phyloP scores from a whole-genome alignment of 2,329 filamentous ascomycete genomes.

The Epichloe gansuensis region DNA sequence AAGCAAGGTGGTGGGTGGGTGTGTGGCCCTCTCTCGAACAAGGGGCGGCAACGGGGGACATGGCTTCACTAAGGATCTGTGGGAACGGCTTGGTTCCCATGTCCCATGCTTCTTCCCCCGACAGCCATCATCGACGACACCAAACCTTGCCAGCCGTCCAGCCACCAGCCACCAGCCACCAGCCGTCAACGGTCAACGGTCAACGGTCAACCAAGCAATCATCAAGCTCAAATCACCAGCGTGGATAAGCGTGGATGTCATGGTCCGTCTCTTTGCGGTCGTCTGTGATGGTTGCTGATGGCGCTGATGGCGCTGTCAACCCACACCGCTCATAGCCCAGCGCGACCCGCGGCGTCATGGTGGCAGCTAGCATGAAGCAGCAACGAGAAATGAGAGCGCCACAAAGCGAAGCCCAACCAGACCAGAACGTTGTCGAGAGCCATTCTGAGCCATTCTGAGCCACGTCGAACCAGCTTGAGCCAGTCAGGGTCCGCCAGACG shows the following conservation, averaged over 20 bases:
- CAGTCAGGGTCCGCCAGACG: constrained; percentile 9
- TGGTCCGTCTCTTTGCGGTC: too few species aligned
- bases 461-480: not conserved
- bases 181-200: not conserved
- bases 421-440: not conserved
- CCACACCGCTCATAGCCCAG: constrained; percentile 19
- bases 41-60: constrained; percentile 7
- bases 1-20: constrained; percentile 1
- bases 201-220: not conserved
- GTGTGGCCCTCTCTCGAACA: constrained; percentile 1
- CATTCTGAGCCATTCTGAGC: not conserved
- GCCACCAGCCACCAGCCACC: not conserved
- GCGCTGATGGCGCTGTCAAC: constrained; percentile 7
- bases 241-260: not conserved
- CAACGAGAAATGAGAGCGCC: constrained; percentile 1
- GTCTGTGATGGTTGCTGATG: too few species aligned
- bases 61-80: constrained; percentile 4
- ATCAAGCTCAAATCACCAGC: not conserved
- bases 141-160: not conserved
- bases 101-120: not conserved
- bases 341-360: not conserved
- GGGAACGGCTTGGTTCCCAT: constrained; percentile 2
- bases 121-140: not conserved
- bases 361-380: constrained; percentile 2
- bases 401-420: not conserved